Percentiles rank a stretch among this genome's conserved stretches.
These are phyloP conservation scores for Suillus variegatus DNA, from an alignment of 768 basidiomycete genomes.

Conservation along the genomic window DNA sequence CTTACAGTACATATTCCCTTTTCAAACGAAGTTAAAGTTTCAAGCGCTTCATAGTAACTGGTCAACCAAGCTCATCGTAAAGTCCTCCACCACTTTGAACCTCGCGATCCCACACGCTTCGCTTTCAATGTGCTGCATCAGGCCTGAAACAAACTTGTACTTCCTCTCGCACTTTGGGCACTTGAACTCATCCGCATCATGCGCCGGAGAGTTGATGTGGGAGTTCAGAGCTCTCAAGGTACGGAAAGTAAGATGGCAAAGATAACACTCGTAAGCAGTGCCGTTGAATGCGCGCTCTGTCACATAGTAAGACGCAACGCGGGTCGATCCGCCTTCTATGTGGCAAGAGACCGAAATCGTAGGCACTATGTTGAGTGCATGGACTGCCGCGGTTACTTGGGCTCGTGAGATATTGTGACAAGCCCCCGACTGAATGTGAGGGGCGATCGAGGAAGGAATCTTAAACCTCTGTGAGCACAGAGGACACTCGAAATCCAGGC, in stretches of 20 bases:
- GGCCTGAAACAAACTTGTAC: slow-evolving; percentile 40
- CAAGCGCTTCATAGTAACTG: not conserved
- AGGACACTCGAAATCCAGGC: not conserved
- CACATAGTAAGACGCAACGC: slow-evolving; percentile 30
- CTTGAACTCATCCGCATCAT: slow-evolving; percentile 42
- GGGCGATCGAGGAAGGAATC: slow-evolving; percentile 35
- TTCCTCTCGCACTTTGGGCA: slow-evolving; percentile 44
- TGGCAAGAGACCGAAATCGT: slow-evolving; percentile 37
- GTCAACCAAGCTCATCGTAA: not conserved
- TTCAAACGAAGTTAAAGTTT: not conserved
- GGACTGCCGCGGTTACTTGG: slow-evolving; percentile 38
- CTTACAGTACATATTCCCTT: not conserved
- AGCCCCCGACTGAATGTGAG: slow-evolving; percentile 41
- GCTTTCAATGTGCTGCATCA: slow-evolving; percentile 39
- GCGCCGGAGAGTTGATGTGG: slow-evolving; percentile 33
- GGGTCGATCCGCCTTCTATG: slow-evolving; percentile 17
- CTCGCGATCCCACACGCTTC: not conserved
- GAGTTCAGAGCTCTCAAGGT: slow-evolving; percentile 28
- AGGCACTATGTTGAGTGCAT: slow-evolving; percentile 33
- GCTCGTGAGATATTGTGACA: slow-evolving; percentile 38
- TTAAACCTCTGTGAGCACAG: not conserved
- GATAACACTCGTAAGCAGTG: slow-evolving; percentile 40
- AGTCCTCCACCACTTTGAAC: slow-evolving; percentile 1
- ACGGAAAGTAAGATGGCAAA: slow-evolving; percentile 39
- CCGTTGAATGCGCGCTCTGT: slow-evolving; percentile 42